These are phyloP conservation scores for Rhodotorula sp. DNA, from an alignment of 1,284 basidiomycete genomes.

Conservation along the genomic window DNA sequence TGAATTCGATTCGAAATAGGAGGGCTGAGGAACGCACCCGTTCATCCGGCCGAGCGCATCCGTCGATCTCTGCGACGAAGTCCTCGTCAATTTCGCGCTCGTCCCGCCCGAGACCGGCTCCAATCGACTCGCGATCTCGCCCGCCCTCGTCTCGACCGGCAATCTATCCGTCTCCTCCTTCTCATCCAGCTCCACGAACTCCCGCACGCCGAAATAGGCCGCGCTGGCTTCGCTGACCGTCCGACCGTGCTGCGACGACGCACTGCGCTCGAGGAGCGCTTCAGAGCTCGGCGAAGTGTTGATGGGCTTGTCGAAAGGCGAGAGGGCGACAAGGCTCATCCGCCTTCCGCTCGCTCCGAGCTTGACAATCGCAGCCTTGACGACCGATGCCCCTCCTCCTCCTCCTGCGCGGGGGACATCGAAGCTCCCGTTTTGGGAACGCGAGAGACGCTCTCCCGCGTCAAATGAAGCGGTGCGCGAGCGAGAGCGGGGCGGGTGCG, in stretches of 20 bases:
- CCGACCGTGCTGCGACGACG: neutral
- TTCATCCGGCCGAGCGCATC: neutral
- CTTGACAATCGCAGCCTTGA: constrained; percentile 21
- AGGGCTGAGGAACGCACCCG: too few relatives aligned
- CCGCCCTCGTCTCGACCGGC: constrained; percentile 5
- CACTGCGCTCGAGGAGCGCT: neutral
- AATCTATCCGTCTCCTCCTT: neutral
- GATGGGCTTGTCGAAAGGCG: neutral
- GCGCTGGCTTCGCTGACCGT: too few relatives aligned
- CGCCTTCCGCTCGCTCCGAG: constrained; percentile 1
- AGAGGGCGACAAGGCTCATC: neutral
- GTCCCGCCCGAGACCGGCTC: neutral
- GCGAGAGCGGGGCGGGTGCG: neutral
- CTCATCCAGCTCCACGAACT: neutral
- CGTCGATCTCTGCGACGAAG: neutral
- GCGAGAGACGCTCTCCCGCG: neutral
- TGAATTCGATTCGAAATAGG: neutral
- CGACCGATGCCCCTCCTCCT: neutral
- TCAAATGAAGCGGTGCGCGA: neutral
- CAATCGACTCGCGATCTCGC: neutral
- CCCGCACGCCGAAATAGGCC: neutral
- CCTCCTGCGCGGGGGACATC: neutral
- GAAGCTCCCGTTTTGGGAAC: neutral
- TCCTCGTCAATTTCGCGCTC: neutral
- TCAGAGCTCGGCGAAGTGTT: neutral